Evolutionary conservation across 192 early-diverging fungal genomes (phyloP).

Genomic region (Coemansia sp.): DNA sequence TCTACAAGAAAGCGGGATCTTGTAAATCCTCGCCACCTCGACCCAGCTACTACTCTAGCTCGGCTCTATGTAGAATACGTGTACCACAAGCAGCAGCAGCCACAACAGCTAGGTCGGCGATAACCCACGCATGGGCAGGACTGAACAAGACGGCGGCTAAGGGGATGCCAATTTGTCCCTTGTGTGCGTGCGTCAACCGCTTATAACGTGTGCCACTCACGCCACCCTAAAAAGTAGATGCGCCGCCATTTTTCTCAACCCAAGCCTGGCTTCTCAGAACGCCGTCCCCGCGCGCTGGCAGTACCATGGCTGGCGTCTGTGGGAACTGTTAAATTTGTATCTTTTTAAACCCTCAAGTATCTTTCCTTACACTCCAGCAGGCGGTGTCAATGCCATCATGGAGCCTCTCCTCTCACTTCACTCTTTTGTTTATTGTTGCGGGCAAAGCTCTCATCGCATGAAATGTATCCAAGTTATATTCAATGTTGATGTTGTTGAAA

Average conservation of each 20-base stretch:
- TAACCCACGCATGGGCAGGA: neutral
- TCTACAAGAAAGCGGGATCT: constrained; percentile 75
- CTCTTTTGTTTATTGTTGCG: neutral
- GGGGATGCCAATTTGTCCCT: too few species aligned
- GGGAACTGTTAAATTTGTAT: constrained; percentile 5
- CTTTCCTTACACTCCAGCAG: neutral
- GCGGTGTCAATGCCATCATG: neutral
- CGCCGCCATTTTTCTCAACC: neutral
- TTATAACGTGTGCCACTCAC: neutral
- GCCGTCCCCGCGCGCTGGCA: constrained; percentile 1
- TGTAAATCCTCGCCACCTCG: constrained; percentile 34
- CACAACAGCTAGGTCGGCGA: neutral
- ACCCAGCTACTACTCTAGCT: neutral
- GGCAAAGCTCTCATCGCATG: neutral
- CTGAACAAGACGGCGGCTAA: neutral
- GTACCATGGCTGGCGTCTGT: neutral
- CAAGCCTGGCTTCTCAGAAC: neutral
- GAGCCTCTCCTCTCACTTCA: neutral
- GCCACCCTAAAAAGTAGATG: neutral
- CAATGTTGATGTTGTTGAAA: neutral
- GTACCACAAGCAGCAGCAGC: neutral
- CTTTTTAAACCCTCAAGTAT: neutral
- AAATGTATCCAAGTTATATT: constrained; percentile 8
- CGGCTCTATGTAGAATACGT: constrained; percentile 4
- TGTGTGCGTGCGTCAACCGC: neutral